Base-by-base conservation (phyloP, 169 alveolate genomes). In the Eimeria tenella region DNA sequence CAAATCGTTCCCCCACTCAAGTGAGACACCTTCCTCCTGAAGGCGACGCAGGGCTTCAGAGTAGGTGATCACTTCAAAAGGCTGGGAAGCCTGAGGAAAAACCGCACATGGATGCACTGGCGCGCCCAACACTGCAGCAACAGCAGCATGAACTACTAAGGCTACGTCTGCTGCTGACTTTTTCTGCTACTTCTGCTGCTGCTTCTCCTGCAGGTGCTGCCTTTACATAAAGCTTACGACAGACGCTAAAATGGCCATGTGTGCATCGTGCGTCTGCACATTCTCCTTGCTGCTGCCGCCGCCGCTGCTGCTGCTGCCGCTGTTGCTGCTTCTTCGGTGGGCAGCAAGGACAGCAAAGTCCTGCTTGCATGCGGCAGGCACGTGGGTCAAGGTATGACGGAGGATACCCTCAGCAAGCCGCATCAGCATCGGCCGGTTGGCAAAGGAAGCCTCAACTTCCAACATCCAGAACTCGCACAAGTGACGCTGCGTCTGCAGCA, bases 391-490 rank as follows among this genome's bases (percentile, higher is more conserved):
- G 93, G 98, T 96, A 96, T 97, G 98, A 96, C 98, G 98, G 25
- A 99, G 96, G 95, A 98, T 98, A 56, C 97, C 98, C 97, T 99
- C 99, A 65, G 99, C 99, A 55, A 98, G 96, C 62, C 98, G 99
- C 99, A 98, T 98, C 91, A 97, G 96, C 89, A 97, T 99, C 52
- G 95, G 97, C 13, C 73, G 62, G 23, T 52, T 21, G 23, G 21
- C 94, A 25, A 89, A 89, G 98, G 99, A 89, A 96, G 97, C 96
- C 96, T 99, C 99, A 50, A 99, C 99, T 94, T 99, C 99, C 62
- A 99, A 98, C 99, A 99, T 99, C 99, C 99, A 99, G 96, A 99
- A 99, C 92, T 99, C 99, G 15, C 99, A 99, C 91, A 98, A 95
- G 95, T 99, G 99, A 21, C 94, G 93, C 60, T 42, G 58, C 25